Evolutionary conservation across 2,329 filamentous ascomycete species (phyloP), one percentile per base, ranked within the genome.

Genomic region (Sphaerostilbella broomeana): DNA sequence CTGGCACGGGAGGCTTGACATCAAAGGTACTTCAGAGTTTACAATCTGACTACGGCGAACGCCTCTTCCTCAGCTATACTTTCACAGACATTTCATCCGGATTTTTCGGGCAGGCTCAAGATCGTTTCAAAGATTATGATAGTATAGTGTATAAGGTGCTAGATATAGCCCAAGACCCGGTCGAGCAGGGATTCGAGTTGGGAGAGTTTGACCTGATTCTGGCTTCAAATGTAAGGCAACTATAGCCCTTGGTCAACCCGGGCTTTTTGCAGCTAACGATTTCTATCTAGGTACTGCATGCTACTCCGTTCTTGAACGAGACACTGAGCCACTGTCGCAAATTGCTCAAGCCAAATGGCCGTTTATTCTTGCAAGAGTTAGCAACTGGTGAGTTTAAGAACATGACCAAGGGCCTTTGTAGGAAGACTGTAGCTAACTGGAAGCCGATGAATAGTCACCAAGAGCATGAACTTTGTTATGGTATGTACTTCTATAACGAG

Each of bases 1-100:
- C 59, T 7, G 63, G 62, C 1, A 65, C 57, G 0, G 62, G 62
- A 8, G 28, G 36, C 9, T 24, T 19, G 5, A 32, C 36, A 9
- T 16, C 24, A 9, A n/a, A n/a, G 1, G 20, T 32, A n/a, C 17
- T 38, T 10, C 24, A 37, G 5, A 24, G 17, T 11, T 6, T n/a
- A 17, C 28, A 11, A 13, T 28, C 26, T 4, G 10, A 11, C 17
- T 5, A 13, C n/a, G 2, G 17, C 11, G 5, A 11, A n/a, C 28
- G 19, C 36, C 28, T 13, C 15, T 37, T 29, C 15, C 17, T 24
- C 35, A 19, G 17, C 7, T 56, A 56, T 27, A 48, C 40, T 3
- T 56, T 44, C 29, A 55, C 50, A 3, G 52, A 55, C 27, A 41
- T 53, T 16, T 50, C 49, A 0, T 24, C 42, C 0, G 47, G 50